Evolutionary conservation across 1,139 yeast genomes (phyloP), one percentile per base, ranked within the genome.

Genomic region (Diutina catenulata): DNA sequence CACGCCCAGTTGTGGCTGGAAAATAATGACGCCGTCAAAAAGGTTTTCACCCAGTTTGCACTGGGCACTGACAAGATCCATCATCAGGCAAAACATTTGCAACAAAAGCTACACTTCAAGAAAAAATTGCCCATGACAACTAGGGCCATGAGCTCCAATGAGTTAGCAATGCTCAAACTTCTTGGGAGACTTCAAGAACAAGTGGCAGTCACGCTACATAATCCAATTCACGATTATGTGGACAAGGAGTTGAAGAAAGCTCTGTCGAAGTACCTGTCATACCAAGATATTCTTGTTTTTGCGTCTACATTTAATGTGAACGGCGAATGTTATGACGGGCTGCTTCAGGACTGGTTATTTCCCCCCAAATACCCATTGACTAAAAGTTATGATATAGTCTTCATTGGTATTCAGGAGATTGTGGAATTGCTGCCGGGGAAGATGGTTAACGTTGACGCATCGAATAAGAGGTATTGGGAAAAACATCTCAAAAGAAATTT

Each of bases 211-310:
- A 64, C 60, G n/a, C 54, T 81, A 11, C 71, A 70, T 47, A 86
- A 80, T 52, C 93, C 91, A 0, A 64, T 80, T 29, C 86, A 80
- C 53, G 83, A 77, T 42, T 77, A 70, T 74, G 94, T n/a, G 78
- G 76, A 77, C 22, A 76, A 73, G 43, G 70, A 74, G 31, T 74
- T 27, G 14, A 27, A 26, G 11, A 27, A 11, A 19, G 22, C 10
- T 7, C 25, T 14, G 23, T 16, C 14, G 7, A 15, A 27, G 26
- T 36, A 15, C 28, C n/a, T 14, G n/a, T 25, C 15, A 16, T 15
- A 26, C 24, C 19, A 21, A 11, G 37, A 36, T 11, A 36, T 36
- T 14, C 28, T 13, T 10, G 15, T 36, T 8, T 36, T 25, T 27
- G 24, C 19, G 6, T 14, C 15, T 19, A 36, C 37, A 7, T 36